Conservation (phyloP, 306 rosid genomes). For the Cercis canadensis region DNA sequence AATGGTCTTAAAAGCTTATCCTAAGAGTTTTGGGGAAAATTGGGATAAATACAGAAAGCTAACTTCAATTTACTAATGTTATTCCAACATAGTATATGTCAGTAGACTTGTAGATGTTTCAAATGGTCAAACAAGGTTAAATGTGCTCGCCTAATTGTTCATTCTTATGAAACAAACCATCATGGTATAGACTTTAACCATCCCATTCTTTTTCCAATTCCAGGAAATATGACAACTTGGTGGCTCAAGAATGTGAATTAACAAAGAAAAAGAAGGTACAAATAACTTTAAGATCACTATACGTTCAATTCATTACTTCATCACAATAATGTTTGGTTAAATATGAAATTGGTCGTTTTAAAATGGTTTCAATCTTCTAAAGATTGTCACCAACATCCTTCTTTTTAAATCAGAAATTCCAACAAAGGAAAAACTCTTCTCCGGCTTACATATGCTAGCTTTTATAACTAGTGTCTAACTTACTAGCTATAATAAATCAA, state of each 20-base stretch:
- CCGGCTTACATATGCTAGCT: background rate
- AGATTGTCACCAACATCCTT: background rate
- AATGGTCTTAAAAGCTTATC: too few species aligned
- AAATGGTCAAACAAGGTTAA: background rate
- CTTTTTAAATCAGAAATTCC: background rate
- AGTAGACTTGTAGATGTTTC: too few species aligned
- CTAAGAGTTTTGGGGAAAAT: too few species aligned
- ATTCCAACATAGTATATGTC: background rate
- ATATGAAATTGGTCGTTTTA: background rate
- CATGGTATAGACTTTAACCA: background rate
- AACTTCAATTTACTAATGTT: background rate
- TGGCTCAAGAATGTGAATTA: background rate
- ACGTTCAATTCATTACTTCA: background rate
- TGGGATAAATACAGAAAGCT: too few species aligned
- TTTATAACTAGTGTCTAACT: background rate
- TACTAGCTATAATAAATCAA: conserved; percentile 21
- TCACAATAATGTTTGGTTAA: background rate
- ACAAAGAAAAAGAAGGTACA: background rate
- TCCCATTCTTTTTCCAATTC: background rate
- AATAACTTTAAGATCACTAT: background rate
- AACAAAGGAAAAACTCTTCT: background rate
- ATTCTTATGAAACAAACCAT: conserved; percentile 8
- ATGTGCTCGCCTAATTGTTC: background rate
- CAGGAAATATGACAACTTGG: conserved; percentile 4
- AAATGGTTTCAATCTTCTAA: background rate